Evolutionary conservation across 139 green algal species (phyloP).

Genomic region (Closterium sp.): DNA sequence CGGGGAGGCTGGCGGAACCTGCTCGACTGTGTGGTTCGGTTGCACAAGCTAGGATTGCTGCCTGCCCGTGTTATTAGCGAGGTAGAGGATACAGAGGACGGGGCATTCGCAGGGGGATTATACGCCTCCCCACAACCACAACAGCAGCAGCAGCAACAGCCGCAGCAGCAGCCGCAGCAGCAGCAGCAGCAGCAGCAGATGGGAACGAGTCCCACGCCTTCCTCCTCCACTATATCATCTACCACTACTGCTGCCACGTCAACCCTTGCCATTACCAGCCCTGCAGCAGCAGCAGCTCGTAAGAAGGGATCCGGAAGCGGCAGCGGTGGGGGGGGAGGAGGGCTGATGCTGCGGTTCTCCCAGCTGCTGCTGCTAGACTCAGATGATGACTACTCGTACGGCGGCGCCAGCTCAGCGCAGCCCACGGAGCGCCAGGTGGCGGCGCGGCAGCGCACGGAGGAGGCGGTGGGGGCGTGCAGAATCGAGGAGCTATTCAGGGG

Average conservation of each 20-base stretch:
- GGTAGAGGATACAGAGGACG: conserved; percentile 3
- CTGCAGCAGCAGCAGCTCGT: neutral
- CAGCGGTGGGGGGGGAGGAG: neutral
- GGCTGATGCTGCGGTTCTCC: conserved; percentile 52
- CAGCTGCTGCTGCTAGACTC: conserved; percentile 49
- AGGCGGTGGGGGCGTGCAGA: conserved; percentile 64
- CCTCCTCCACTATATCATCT: neutral
- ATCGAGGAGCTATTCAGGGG: conserved; percentile 81
- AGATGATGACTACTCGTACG: conserved; percentile 22
- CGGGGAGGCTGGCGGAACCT: conserved; percentile 80
- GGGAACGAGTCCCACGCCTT: neutral
- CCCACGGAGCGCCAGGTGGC: conserved; percentile 50
- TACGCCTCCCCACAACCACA: neutral
- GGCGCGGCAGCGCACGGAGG: conserved; percentile 52
- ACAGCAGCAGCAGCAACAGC: neutral
- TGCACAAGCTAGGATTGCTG: conserved; percentile 79
- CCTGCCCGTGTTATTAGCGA: conserved; percentile 32
- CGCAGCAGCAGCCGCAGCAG: neutral
- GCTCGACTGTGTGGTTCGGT: conserved; percentile 76
- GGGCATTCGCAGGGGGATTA: neutral
- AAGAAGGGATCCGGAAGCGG: neutral
- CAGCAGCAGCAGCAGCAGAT: neutral
- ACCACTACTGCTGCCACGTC: neutral
- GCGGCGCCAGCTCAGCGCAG: conserved; percentile 3
- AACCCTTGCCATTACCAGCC: conserved; percentile 5